phyloP scores from a whole-genome alignment of 495 filamentous ascomycete species.

The Penicillium paradoxum region DNA sequence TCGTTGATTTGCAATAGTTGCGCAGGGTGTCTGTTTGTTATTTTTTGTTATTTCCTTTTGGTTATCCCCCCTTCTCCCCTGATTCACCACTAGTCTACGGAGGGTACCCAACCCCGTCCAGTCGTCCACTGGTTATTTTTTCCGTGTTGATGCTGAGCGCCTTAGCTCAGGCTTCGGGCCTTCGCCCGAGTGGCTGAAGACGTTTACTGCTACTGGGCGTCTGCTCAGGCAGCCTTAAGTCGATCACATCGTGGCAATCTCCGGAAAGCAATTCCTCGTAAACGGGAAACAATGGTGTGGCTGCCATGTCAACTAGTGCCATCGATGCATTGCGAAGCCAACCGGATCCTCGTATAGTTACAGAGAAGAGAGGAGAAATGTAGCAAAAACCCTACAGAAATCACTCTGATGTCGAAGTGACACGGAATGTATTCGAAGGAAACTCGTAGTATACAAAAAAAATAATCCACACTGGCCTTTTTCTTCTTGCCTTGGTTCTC shows the following conservation, averaged over 20 bases:
- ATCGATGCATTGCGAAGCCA: conserved; percentile 6
- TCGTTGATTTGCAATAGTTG: background rate
- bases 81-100: background rate
- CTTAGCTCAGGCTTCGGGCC: background rate
- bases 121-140: background rate
- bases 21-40: background rate
- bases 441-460: conserved; percentile 7
- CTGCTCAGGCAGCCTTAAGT: background rate
- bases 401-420: background rate
- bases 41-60: background rate
- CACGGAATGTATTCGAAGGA: conserved; percentile 4
- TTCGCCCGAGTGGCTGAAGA: background rate
- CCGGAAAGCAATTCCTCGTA: background rate
- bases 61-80: background rate
- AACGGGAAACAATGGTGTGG: background rate
- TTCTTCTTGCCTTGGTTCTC: conserved; percentile 8
- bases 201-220: background rate
- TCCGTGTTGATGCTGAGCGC: background rate
- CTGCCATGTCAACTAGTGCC: background rate
- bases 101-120: background rate
- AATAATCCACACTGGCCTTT: conserved; percentile 15
- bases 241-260: conserved; percentile 2
- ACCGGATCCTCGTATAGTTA: conserved; percentile 15
- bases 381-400: background rate
- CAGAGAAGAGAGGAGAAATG: background rate